Conservation (phyloP, 805 yeast species). For the Ogataea populi-albae region DNA sequence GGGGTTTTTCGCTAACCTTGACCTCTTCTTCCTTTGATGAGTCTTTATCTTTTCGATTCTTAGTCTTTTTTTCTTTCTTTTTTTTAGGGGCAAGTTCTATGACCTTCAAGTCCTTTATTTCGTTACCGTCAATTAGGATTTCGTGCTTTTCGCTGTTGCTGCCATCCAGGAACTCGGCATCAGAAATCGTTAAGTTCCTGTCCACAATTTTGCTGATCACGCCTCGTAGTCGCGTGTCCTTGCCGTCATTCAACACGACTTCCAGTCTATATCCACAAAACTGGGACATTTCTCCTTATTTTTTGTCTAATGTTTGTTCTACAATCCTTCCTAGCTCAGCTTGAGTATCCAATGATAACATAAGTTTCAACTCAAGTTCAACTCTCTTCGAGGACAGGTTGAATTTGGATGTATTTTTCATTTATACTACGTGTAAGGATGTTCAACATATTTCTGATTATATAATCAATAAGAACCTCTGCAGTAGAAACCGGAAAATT, state of each 20-base stretch:
- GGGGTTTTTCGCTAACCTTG: neutral
- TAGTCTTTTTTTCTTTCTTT: slow-evolving; percentile 23
- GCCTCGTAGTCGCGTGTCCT: slow-evolving; percentile 25
- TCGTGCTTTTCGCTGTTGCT: slow-evolving; percentile 20
- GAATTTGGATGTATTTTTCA: too few species aligned
- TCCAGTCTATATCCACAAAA: slow-evolving; percentile 47
- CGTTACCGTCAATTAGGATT: slow-evolving; percentile 31
- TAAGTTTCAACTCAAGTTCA: too few species aligned
- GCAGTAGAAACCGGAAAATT: too few species aligned
- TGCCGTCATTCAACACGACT: slow-evolving; percentile 40
- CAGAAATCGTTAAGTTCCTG: slow-evolving; percentile 27
- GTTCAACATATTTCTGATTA: too few species aligned
- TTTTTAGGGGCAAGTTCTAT: slow-evolving; percentile 45
- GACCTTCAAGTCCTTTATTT: slow-evolving; percentile 55
- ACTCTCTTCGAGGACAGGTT: too few species aligned
- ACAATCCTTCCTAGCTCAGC: neutral
- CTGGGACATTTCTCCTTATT: slow-evolving; percentile 30
- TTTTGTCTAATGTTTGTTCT: neutral
- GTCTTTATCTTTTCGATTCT: slow-evolving; percentile 13
- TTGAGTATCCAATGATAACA: too few species aligned
- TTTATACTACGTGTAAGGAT: too few species aligned
- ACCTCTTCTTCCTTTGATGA: slow-evolving; percentile 5
- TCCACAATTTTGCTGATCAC: slow-evolving; percentile 23
- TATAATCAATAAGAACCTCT: too few species aligned
- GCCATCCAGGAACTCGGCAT: slow-evolving; percentile 33